phyloP scores from a whole-genome alignment of 306 rosid genomes.

The Ormosia emarginata region DNA sequence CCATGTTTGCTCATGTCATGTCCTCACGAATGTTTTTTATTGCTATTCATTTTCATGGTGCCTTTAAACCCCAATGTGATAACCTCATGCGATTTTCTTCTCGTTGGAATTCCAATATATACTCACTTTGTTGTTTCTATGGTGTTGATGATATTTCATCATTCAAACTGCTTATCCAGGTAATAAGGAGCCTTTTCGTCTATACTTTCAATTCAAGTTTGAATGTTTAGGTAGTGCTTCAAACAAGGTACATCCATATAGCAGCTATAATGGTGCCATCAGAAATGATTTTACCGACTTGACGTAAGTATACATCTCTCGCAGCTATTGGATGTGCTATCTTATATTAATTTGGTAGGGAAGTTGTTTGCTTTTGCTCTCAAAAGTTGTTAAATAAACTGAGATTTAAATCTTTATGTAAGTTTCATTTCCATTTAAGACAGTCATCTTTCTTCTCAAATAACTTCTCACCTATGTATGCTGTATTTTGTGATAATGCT shows the following conservation, averaged over 20 bases:
- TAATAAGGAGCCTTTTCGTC: conserved; percentile 8
- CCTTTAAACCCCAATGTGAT: not conserved
- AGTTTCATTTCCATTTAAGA: not conserved
- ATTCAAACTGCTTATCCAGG: conserved; percentile 31
- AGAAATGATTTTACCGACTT: conserved; percentile 65
- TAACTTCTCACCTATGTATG: not conserved
- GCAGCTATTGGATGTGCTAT: not conserved
- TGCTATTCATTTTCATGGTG: not conserved
- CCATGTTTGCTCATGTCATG: not conserved
- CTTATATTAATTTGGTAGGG: not conserved
- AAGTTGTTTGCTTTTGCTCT: not conserved
- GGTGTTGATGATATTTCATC: not conserved
- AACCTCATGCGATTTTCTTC: not conserved
- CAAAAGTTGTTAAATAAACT: not conserved
- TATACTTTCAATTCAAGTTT: conserved; percentile 30
- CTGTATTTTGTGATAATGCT: not conserved
- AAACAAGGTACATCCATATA: conserved; percentile 40
- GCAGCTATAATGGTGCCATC: conserved; percentile 35
- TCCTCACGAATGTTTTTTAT: not conserved
- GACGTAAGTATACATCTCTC: conserved; percentile 53
- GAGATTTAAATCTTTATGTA: not conserved
- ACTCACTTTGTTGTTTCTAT: conserved; percentile 7
- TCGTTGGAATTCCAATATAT: not conserved
- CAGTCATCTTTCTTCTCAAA: not conserved
- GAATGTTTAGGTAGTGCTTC: conserved; percentile 34